Conservation (phyloP, 73 alveolate genomes). For the Tetrahymena elliotti region DNA sequence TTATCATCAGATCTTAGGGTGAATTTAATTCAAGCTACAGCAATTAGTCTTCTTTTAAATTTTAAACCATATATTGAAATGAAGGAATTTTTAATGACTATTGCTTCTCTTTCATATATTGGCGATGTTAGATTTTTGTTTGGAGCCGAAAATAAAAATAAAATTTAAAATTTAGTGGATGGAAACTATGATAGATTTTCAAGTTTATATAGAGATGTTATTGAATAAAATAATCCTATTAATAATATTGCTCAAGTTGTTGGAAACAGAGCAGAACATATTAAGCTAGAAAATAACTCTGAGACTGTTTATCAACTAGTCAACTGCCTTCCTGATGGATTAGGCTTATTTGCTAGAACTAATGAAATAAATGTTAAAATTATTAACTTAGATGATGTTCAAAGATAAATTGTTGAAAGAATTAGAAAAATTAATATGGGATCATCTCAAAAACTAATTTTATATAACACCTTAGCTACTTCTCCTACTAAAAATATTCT, state of each 20-base stretch:
- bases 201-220: not conserved
- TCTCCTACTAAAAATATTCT: not conserved
- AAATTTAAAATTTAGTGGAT: slow-evolving; percentile 16
- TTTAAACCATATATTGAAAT: not conserved
- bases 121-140: slow-evolving; percentile 31
- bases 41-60: not conserved
- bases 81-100: slow-evolving; percentile 7
- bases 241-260: not conserved
- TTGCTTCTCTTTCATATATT: slow-evolving; percentile 11
- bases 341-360: not conserved
- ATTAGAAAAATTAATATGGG: not conserved
- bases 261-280: not conserved
- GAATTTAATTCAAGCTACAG: slow-evolving; percentile 2
- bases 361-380: not conserved
- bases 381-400: not conserved
- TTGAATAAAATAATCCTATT: not conserved
- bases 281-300: not conserved
- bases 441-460: not conserved
- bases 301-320: not conserved
- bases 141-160: slow-evolving; percentile 29
- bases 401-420: not conserved
- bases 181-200: slow-evolving; percentile 16
- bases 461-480: not conserved
- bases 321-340: not conserved
- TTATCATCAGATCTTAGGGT: not conserved